These are phyloP conservation scores for Albugo candida DNA, from an alignment of 352 stramenopile species.

Conservation along the genomic window DNA sequence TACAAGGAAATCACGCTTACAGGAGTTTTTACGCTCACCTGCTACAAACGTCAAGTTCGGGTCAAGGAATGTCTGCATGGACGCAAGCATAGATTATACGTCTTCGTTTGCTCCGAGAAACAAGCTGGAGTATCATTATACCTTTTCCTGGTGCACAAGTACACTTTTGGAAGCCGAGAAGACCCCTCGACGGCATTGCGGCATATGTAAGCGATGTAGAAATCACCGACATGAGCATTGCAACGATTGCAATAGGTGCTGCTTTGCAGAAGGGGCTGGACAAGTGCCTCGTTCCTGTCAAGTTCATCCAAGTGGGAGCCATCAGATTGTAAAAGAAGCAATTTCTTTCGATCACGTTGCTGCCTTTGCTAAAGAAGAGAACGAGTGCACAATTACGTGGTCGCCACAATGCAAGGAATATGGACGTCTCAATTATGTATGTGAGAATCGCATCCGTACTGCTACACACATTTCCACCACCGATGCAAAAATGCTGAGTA, in stretches of 20 bases:
- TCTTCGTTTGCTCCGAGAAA: neutral
- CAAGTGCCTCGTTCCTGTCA: slow-evolving; percentile 59
- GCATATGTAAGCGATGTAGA: slow-evolving; percentile 74
- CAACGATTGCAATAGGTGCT: no score
- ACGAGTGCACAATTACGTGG: no score
- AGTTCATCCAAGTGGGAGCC: slow-evolving; percentile 1
- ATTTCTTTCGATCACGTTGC: no score
- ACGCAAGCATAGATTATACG: slow-evolving; percentile 21
- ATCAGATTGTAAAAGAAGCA: no score
- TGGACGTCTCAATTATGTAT: slow-evolving; percentile 45
- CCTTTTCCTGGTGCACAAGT: slow-evolving; percentile 72
- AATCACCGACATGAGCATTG: slow-evolving; percentile 73
- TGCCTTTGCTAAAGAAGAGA: no score
- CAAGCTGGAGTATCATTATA: slow-evolving; percentile 22
- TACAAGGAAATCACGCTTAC: slow-evolving; percentile 56
- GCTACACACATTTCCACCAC: slow-evolving; percentile 64
- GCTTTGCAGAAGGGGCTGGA: no score
- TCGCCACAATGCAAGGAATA: slow-evolving; percentile 9
- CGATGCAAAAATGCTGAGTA: slow-evolving; percentile 37
- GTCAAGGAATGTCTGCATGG: slow-evolving; percentile 62
- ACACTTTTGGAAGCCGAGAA: slow-evolving; percentile 56
- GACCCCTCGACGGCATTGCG: slow-evolving; percentile 61
- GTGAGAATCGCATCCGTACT: slow-evolving; percentile 53
- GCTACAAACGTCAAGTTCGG: slow-evolving; percentile 31
- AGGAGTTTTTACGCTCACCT: slow-evolving; percentile 49